Evolutionary conservation across 805 yeast species (phyloP).

Genomic region (Nakazawaea ambrosiae): DNA sequence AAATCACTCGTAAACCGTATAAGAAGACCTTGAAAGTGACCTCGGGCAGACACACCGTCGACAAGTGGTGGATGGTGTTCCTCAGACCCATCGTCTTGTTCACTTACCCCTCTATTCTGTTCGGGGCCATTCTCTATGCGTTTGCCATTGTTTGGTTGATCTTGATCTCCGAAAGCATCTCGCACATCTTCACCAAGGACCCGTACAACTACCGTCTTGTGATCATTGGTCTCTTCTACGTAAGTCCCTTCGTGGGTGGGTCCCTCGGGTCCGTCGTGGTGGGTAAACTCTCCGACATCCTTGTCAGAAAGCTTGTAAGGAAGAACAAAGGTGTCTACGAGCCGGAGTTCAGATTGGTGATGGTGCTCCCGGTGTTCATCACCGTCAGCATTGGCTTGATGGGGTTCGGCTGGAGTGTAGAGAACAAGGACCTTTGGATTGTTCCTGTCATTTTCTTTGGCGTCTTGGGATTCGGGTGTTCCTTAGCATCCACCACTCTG

Average conservation of each 20-base stretch:
- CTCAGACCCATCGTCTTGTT: constrained; percentile 46
- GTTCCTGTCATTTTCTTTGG: constrained; percentile 54
- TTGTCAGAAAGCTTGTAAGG: constrained; percentile 37
- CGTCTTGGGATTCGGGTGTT: constrained; percentile 50
- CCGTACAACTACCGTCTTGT: constrained; percentile 41
- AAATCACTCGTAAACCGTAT: constrained; percentile 15
- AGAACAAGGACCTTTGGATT: constrained; percentile 40
- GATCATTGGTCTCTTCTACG: constrained; percentile 45
- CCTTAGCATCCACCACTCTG: constrained; percentile 54
- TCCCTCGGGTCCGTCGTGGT: constrained; percentile 48
- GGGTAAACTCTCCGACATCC: constrained; percentile 41
- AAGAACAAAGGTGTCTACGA: constrained; percentile 50
- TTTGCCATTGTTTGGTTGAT: constrained; percentile 60
- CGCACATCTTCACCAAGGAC: constrained; percentile 35
- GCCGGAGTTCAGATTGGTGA: constrained; percentile 52
- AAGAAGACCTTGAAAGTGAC: constrained; percentile 30
- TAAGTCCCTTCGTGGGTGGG: constrained; percentile 53
- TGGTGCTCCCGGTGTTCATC: constrained; percentile 43
- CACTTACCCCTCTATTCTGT: constrained; percentile 43
- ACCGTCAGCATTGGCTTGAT: constrained; percentile 42
- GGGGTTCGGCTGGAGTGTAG: constrained; percentile 59
- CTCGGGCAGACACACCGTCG: constrained; percentile 43
- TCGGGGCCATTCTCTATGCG: constrained; percentile 44
- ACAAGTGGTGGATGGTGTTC: constrained; percentile 49
- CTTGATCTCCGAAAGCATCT: constrained; percentile 49